Base-by-base conservation (phyloP, 1,139 yeast genomes). In the Pichia sp. region DNA sequence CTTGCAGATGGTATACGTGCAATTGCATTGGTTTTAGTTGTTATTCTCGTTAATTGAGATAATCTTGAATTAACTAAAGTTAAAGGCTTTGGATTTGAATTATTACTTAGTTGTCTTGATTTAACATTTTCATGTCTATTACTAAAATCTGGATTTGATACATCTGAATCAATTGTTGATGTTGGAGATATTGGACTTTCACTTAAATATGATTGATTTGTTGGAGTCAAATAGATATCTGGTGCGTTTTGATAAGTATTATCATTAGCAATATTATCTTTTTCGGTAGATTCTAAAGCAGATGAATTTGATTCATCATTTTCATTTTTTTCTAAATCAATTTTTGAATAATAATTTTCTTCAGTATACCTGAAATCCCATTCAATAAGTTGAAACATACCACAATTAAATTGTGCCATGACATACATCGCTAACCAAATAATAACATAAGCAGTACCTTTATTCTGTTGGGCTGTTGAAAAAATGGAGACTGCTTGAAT, bases 401-500 rank as follows among this genome's bases (percentile, higher is more conserved):
- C 96, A 42, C 82, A 63, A 53, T 85, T 81, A 62, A 88, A 89
- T 51, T 86, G 81, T 49, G 74, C 72, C 22, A 85, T 60, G 27
- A 84, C 71, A 56, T 85, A 89, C 47, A 81, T 74, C 4, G 91
- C 86, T 37, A 86, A 68, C 61, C 85, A 86, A 38, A 91, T 80
- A 56, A 88, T 81, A 21, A 88, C 85, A 61, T 86, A 87, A 0
- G 96, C 95, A 18, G 85, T 84, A 19, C 97, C 97, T 54, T 76
- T 76, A 45, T 76, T 72, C 29, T 85, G 87, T 52, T 86, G 78
- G 3, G 60, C 72, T 1, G 65, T 47, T 0, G 80, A 66, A 54
- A 89, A 85, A 3, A 75, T 68, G 6, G 87, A 79, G 47, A 77
- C 62, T 2, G 79, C 76, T 52, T 76, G 81, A 38, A 77, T 55